Evolutionary conservation across 2,329 filamentous ascomycete species (phyloP).

Genomic region (Lachnellula subtilissima): DNA sequence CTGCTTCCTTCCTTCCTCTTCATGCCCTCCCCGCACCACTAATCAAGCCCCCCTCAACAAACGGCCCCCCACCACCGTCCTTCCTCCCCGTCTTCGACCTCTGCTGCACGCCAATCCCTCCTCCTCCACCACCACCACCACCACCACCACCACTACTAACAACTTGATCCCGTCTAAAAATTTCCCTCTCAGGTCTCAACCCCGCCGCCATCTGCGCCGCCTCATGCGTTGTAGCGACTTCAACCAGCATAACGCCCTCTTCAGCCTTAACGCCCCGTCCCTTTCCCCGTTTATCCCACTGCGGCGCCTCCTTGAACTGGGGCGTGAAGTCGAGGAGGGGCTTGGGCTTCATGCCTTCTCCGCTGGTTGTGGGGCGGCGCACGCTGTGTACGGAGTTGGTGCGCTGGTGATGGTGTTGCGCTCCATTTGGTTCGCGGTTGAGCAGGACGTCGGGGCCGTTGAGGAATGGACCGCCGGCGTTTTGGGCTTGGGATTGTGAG

Average conservation of each 20-base stretch:
- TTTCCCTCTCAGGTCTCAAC: constrained; percentile 16
- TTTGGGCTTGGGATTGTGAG: not conserved
- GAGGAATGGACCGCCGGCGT: constrained; percentile 12
- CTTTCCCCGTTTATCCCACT: constrained; percentile 49
- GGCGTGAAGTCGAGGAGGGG: constrained; percentile 67
- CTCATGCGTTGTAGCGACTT: constrained; percentile 35
- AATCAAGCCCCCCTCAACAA: constrained; percentile 17
- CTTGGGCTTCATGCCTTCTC: constrained; percentile 32
- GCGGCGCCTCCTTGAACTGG: constrained; percentile 58
- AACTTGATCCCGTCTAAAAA: constrained; percentile 24
- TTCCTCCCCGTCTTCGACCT: constrained; percentile 7
- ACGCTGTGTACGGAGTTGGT: constrained; percentile 19
- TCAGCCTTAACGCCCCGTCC: constrained; percentile 44
- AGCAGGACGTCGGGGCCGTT: constrained; percentile 35
- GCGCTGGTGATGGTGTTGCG: constrained; percentile 20
- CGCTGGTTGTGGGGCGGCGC: not conserved
- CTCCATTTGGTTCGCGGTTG: constrained; percentile 14
- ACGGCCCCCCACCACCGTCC: constrained; percentile 5
- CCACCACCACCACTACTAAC: not conserved
- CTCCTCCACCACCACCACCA: too few species aligned
- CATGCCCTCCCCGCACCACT: not conserved
- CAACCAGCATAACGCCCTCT: constrained; percentile 42
- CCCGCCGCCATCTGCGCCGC: constrained; percentile 6
- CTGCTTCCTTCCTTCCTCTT: not conserved
- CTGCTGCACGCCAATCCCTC: not conserved